A percentile compares a stretch with the other conserved stretches of the same genome.
Evolutionary conservation across 176 grass and related monocot genomes (phyloP).

Genomic region (Eleusine indica): DNA sequence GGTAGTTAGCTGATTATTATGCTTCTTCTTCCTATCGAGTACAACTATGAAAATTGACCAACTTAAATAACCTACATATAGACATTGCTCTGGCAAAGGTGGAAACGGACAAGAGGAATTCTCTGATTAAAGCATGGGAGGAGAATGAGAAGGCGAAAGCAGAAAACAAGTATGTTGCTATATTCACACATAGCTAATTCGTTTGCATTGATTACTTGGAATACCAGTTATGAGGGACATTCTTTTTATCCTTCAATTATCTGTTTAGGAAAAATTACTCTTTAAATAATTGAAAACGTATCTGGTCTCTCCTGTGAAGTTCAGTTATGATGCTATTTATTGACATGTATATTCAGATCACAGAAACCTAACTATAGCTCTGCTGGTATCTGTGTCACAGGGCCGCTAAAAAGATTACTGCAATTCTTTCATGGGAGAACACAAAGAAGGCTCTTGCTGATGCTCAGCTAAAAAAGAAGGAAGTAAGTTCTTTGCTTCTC

Average conservation of each 20-base stretch:
- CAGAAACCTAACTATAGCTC: background rate
- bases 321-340: background rate
- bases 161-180: constrained; percentile 68
- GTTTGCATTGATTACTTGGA: background rate
- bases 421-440: constrained; percentile 87
- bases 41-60: constrained; percentile 15
- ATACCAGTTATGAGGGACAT: background rate
- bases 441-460: constrained; percentile 65
- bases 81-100: constrained; percentile 67
- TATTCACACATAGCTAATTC: background rate
- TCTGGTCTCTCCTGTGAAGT: background rate
- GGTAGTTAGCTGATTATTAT: constrained; percentile 22
- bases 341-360: background rate
- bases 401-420: constrained; percentile 67
- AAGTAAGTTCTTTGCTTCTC: constrained; percentile 49
- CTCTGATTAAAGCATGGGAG: constrained; percentile 91
- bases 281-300: background rate
- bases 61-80: constrained; percentile 32
- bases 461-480: constrained; percentile 67
- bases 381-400: constrained; percentile 34
- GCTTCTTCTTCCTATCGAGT: background rate
- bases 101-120: constrained; percentile 65
- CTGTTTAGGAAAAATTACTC: background rate
- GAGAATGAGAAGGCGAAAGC: constrained; percentile 80
- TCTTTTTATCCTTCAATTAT: background rate